Percentiles rank a stretch among this genome's conserved stretches.
Evolutionary conservation across 2,329 filamentous ascomycete species (phyloP).

Genomic region (Scopulariopsis brevicaulis): DNA sequence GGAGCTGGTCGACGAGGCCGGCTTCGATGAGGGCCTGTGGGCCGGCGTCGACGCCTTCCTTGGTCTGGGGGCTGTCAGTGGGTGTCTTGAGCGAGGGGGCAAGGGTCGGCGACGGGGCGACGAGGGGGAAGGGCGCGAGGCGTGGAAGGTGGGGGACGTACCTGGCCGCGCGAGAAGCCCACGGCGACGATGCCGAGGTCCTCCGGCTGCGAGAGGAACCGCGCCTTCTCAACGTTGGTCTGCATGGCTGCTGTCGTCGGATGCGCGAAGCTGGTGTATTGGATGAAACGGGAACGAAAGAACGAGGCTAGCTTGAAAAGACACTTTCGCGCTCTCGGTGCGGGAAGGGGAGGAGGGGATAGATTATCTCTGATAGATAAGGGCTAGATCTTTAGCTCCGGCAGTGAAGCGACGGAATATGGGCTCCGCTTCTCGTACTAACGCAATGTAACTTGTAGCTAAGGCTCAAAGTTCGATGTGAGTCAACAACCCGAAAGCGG

Average conservation of each 20-base stretch:
- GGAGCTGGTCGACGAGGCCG: constrained; percentile 74
- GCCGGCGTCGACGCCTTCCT: constrained; percentile 82
- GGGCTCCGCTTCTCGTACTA: no score
- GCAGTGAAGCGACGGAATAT: not conserved
- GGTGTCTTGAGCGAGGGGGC: not conserved
- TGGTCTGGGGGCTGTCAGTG: constrained; percentile 46
- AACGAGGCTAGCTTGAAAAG: not conserved
- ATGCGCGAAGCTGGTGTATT: no score
- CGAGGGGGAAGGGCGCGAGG: constrained; percentile 1
- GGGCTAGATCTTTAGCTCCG: not conserved
- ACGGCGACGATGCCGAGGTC: constrained; percentile 89
- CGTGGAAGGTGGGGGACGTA: constrained; percentile 30
- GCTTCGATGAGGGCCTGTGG: constrained; percentile 81
- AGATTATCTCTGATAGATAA: not conserved
- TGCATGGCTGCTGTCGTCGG: constrained; percentile 25
- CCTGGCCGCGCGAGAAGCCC: constrained; percentile 93
- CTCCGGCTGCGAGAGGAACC: constrained; percentile 68
- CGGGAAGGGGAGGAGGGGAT: not conserved
- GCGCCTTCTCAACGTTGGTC: constrained; percentile 44
- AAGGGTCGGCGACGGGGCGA: not conserved
- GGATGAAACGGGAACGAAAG: not conserved
- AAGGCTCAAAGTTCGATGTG: no score
- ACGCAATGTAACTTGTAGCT: no score
- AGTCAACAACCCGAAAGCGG: no score
- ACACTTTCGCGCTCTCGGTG: not conserved